These are phyloP conservation scores for Aspergillus sclerotiicarbonarius DNA, from an alignment of 495 filamentous ascomycete genomes.

Conservation along the genomic window DNA sequence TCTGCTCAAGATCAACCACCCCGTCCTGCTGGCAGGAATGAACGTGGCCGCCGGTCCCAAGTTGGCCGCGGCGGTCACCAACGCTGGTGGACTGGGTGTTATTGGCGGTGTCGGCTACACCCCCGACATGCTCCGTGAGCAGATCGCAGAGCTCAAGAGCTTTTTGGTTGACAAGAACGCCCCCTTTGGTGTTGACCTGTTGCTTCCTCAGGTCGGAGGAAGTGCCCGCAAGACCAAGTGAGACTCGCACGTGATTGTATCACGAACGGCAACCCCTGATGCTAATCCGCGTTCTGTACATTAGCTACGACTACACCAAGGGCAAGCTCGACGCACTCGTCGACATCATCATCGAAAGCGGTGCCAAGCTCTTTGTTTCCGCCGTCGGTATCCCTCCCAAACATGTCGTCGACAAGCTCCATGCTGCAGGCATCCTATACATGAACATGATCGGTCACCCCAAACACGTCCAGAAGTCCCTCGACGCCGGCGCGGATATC, in stretches of 20 bases:
- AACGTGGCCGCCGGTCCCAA: constrained; percentile 98
- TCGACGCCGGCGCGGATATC: constrained; percentile 84
- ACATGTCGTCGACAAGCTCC: constrained; percentile 81
- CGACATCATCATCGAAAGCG: constrained; percentile 87
- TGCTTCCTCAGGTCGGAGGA: constrained; percentile 92
- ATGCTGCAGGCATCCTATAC: constrained; percentile 83
- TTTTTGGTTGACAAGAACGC: constrained; percentile 90
- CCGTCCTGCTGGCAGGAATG: constrained; percentile 94
- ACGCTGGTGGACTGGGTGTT: constrained; percentile 94
- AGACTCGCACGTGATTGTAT: constrained; percentile 22
- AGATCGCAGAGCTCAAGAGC: constrained; percentile 91
- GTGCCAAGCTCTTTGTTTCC: constrained; percentile 91
- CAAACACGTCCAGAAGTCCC: constrained; percentile 93
- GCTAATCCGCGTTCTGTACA: constrained; percentile 21
- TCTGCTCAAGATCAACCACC: constrained; percentile 96
- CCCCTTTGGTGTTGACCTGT: constrained; percentile 95
- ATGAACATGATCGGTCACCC: constrained; percentile 99
- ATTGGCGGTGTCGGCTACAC: constrained; percentile 97
- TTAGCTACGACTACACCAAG: constrained; percentile 98
- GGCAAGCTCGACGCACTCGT: constrained; percentile 91
- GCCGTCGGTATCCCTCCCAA: constrained; percentile 94
- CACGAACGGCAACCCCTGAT: background rate
- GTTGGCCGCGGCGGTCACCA: constrained; percentile 94
- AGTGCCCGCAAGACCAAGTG: constrained; percentile 93
- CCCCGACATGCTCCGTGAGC: constrained; percentile 92